These are phyloP conservation scores for Didymosphaeria variabile DNA, from an alignment of 2,329 filamentous ascomycete genomes.

Conservation along the genomic window DNA sequence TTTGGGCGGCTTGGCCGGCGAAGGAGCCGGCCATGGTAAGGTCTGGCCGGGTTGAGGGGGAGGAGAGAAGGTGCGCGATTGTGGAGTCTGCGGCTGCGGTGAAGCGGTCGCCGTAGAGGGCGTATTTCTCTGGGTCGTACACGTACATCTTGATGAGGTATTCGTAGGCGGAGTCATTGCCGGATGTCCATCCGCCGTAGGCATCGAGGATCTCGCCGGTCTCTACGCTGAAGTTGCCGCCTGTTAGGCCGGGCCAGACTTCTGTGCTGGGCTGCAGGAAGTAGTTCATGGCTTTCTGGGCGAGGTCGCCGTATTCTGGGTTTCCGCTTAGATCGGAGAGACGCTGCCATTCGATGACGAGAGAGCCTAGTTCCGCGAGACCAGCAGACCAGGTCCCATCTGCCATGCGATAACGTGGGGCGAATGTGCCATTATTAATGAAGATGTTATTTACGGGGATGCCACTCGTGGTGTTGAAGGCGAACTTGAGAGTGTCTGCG, in stretches of 20 bases:
- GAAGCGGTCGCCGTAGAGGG: constrained; percentile 38
- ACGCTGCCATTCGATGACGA: constrained; percentile 82
- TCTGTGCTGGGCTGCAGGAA: constrained; percentile 67
- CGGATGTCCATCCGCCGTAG: constrained; percentile 41
- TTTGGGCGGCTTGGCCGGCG: constrained; percentile 23
- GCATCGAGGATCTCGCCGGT: constrained; percentile 34
- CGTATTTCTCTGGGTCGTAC: constrained; percentile 38
- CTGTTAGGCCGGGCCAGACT: constrained; percentile 40
- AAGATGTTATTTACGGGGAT: constrained; percentile 74
- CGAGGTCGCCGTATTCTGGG: constrained; percentile 68
- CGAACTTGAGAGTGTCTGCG: constrained; percentile 74
- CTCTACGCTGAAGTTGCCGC: constrained; percentile 34
- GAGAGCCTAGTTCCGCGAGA: constrained; percentile 75
- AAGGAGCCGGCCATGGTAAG: constrained; percentile 40
- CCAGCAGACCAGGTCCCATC: constrained; percentile 63
- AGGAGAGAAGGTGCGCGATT: constrained; percentile 38
- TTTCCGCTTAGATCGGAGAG: constrained; percentile 77
- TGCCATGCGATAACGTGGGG: constrained; percentile 51
- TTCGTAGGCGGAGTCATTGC: constrained; percentile 45
- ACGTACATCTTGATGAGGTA: constrained; percentile 47
- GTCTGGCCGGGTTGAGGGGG: constrained; percentile 39
- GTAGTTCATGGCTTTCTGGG: constrained; percentile 72
- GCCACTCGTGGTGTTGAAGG: constrained; percentile 76
- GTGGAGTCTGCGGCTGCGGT: constrained; percentile 39
- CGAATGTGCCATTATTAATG: constrained; percentile 62